A percentile compares a stretch with the other conserved stretches of the same genome.
These are phyloP conservation scores for Scopulariopsis brevicaulis DNA, from an alignment of 2,329 filamentous ascomycete species.

Conservation along the genomic window DNA sequence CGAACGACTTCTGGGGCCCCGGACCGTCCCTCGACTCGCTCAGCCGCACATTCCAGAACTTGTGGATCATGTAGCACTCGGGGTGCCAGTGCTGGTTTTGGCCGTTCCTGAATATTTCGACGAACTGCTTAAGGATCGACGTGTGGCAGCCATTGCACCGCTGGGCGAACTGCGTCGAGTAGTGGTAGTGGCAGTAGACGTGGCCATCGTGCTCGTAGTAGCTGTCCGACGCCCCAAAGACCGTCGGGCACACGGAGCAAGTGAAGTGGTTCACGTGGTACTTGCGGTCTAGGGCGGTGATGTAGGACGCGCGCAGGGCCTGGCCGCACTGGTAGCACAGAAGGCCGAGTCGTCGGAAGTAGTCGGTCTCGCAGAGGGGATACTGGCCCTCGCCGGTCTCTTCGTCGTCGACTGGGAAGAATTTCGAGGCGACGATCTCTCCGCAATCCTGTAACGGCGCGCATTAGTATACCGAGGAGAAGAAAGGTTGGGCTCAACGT, in stretches of 20 bases:
- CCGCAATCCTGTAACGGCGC: constrained; percentile 67
- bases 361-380: constrained; percentile 94
- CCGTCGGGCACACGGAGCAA: constrained; percentile 89
- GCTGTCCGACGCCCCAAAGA: constrained; percentile 97
- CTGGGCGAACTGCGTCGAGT: constrained; percentile 94
- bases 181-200: constrained; percentile 98
- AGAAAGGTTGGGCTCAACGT: constrained; percentile 23
- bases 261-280: constrained; percentile 99
- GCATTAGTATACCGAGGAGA: neutral
- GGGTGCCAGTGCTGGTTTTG: constrained; percentile 99
- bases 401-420: constrained; percentile 93
- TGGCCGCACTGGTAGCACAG: constrained; percentile 88
- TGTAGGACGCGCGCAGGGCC: constrained; percentile 90
- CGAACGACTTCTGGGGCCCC: constrained; percentile 23
- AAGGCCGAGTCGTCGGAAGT: constrained; percentile 84
- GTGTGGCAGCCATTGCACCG: constrained; percentile 95
- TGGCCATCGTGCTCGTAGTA: constrained; percentile 97
- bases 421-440: constrained; percentile 95
- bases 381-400: constrained; percentile 69
- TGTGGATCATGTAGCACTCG: constrained; percentile 99
- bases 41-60: constrained; percentile 97
- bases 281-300: constrained; percentile 93
- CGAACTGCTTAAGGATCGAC: constrained; percentile 95
- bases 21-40: constrained; percentile 45
- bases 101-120: constrained; percentile 95